These are phyloP conservation scores for Hypoxylon sp. DNA, from an alignment of 2,329 filamentous ascomycete genomes.

Conservation along the genomic window DNA sequence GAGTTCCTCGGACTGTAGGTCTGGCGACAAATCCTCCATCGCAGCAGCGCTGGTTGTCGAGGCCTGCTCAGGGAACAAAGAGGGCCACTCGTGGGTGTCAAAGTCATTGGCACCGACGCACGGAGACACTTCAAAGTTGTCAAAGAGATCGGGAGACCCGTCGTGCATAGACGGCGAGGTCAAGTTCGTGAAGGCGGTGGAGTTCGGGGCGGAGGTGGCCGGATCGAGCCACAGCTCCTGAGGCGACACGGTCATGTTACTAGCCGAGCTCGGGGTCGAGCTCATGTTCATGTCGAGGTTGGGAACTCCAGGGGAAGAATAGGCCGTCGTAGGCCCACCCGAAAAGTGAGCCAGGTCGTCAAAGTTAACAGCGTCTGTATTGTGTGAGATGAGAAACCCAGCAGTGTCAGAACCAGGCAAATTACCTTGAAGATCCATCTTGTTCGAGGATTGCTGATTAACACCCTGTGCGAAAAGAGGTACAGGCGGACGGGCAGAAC, in stretches of 20 bases:
- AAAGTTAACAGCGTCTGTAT: slow-evolving; percentile 62
- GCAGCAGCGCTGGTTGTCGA: slow-evolving; percentile 37
- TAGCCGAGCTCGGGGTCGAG: slow-evolving; percentile 57
- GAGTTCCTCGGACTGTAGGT: slow-evolving; percentile 57
- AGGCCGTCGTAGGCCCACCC: slow-evolving; percentile 58
- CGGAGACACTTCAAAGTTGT: slow-evolving; percentile 80
- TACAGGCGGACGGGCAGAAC: slow-evolving; percentile 70
- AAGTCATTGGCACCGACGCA: slow-evolving; percentile 72
- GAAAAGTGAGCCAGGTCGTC: slow-evolving; percentile 67
- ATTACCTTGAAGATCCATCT: slow-evolving; percentile 68
- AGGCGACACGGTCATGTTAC: slow-evolving; percentile 79
- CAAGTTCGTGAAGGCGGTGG: slow-evolving; percentile 80
- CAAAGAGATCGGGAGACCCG: slow-evolving; percentile 76
- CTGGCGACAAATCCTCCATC: slow-evolving; percentile 53
- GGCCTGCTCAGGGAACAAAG: slow-evolving; percentile 71
- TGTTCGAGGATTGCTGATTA: slow-evolving; percentile 55
- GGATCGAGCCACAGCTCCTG: slow-evolving; percentile 79
- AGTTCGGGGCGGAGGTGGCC: slow-evolving; percentile 80
- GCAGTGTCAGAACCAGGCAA: slow-evolving; percentile 18
- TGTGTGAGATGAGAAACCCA: slow-evolving; percentile 45
- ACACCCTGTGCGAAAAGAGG: slow-evolving; percentile 73
- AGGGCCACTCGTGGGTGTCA: slow-evolving; percentile 69
- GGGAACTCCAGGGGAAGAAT: slow-evolving; percentile 62
- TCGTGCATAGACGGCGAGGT: slow-evolving; percentile 84
- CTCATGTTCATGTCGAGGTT: slow-evolving; percentile 61